Percentiles rank a stretch among this genome's conserved stretches.
Evolutionary conservation across 2,329 filamentous ascomycete genomes (phyloP).

Genomic region (Metarhizium anisopliae): DNA sequence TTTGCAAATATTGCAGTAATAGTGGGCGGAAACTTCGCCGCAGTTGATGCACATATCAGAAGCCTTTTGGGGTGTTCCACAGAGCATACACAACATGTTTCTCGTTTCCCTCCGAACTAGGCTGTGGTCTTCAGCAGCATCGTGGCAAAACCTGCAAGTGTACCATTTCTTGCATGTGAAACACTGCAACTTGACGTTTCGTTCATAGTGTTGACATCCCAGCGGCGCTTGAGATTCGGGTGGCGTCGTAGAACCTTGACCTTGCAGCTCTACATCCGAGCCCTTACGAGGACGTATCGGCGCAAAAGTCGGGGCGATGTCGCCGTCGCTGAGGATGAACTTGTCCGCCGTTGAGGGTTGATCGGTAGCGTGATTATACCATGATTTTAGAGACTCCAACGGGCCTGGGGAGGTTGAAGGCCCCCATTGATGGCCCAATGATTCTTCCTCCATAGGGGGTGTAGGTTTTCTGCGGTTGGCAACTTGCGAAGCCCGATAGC

Average conservation of each 20-base stretch:
- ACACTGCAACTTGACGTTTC: constrained; percentile 95
- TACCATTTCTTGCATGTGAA: constrained; percentile 87
- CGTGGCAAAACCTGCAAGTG: constrained; percentile 90
- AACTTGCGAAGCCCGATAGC: constrained; percentile 39
- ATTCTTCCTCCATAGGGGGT: constrained; percentile 10
- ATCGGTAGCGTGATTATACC: constrained; percentile 41
- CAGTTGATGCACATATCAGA: constrained; percentile 72
- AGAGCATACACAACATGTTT: constrained; percentile 98
- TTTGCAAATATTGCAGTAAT: constrained; percentile 92
- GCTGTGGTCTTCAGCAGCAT: constrained; percentile 68
- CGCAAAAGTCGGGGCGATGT: constrained; percentile 59
- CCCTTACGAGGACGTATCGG: constrained; percentile 39
- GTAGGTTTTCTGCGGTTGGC: constrained; percentile 4
- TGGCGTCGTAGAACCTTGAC: constrained; percentile 10
- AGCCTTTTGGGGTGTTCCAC: constrained; percentile 73
- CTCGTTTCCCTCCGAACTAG: constrained; percentile 76
- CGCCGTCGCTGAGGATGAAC: constrained; percentile 47
- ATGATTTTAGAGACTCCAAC: constrained; percentile 48
- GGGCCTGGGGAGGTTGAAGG: constrained; percentile 34
- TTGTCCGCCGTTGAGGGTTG: constrained; percentile 24
- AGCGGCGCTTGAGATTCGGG: constrained; percentile 39
- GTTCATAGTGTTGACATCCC: constrained; percentile 86
- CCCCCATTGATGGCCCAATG: constrained; percentile 24
- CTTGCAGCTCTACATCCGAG: constrained; percentile 33
- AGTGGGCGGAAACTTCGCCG: constrained; percentile 68